These are phyloP conservation scores for Gossypium rotundifolium DNA, from an alignment of 345 rosid species.

Conservation along the genomic window DNA sequence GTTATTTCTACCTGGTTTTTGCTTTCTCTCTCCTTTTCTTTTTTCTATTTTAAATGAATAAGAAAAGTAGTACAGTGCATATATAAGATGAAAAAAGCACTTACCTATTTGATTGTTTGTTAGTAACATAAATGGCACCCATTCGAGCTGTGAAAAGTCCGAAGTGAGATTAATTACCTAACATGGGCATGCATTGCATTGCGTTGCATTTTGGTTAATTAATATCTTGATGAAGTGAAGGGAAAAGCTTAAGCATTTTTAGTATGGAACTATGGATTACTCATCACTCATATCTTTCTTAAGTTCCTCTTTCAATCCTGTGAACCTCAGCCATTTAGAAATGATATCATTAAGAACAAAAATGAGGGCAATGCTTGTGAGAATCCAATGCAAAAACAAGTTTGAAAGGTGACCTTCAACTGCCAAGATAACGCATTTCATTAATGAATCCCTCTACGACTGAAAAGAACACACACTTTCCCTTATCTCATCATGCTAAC, in stretches of 20 bases:
- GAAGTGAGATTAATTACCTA: constrained; percentile 12
- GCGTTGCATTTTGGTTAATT: too few species aligned
- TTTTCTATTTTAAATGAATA: too few species aligned
- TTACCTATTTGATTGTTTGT: constrained; percentile 1
- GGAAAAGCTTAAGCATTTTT: too few species aligned
- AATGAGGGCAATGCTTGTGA: not conserved
- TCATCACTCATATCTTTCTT: not conserved
- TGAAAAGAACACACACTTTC: not conserved
- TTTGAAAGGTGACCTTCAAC: constrained; percentile 30
- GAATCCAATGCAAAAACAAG: constrained; percentile 35
- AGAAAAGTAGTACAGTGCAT: too few species aligned
- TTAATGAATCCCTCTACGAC: constrained; percentile 5
- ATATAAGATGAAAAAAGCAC: too few species aligned
- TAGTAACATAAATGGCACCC: not conserved
- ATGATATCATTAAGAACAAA: not conserved
- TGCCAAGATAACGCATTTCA: constrained; percentile 16
- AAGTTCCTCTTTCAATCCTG: not conserved
- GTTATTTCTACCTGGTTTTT: too few species aligned
- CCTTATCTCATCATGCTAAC: not conserved
- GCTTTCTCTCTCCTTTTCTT: too few species aligned
- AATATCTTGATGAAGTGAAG: too few species aligned
- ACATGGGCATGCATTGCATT: too few species aligned
- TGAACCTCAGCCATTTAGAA: constrained; percentile 19
- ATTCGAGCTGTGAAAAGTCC: constrained; percentile 6
- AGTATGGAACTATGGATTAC: too few species aligned